A percentile compares a stretch with the other conserved stretches of the same genome.
phyloP scores from a whole-genome alignment of 2,329 filamentous ascomycete species.

The Diaporthe batatas region DNA sequence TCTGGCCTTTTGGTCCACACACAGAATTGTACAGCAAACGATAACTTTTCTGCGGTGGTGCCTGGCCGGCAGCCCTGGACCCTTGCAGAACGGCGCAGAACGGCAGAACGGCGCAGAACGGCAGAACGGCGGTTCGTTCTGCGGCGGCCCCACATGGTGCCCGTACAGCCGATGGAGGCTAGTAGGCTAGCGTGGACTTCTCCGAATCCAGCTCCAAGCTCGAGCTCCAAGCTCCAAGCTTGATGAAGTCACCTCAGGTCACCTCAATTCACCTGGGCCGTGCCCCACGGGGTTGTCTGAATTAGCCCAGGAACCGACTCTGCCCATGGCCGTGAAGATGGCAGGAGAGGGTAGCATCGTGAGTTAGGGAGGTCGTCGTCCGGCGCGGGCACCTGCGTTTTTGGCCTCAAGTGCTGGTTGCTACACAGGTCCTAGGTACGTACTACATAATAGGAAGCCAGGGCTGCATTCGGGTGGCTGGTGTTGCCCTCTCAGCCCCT shows the following conservation, averaged over 20 bases:
- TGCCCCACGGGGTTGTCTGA: constrained; percentile 20
- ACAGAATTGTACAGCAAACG: too few relatives aligned
- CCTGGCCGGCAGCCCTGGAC: neutral
- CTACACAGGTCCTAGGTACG: neutral
- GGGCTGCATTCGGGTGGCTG: constrained; percentile 41
- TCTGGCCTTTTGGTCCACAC: too few relatives aligned
- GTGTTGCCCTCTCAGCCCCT: constrained; percentile 28
- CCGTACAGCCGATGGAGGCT: too few relatives aligned
- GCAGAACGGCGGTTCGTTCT: neutral
- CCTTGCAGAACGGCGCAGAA: too few relatives aligned
- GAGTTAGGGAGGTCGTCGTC: neutral
- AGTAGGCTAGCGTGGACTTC: neutral
- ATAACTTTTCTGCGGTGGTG: too few relatives aligned
- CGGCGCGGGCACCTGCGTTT: constrained; percentile 14
- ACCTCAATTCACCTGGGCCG: neutral
- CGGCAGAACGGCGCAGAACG: neutral
- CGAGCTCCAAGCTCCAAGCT: neutral
- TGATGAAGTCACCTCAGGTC: neutral
- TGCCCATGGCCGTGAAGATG: constrained; percentile 7
- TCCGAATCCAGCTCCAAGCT: constrained; percentile 2
- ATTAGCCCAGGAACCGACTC: constrained; percentile 1
- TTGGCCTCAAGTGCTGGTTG: constrained; percentile 11
- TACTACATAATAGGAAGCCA: constrained; percentile 15
- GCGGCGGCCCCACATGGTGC: constrained; percentile 31
- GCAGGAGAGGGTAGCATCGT: constrained; percentile 8